Base-by-base conservation (phyloP, 768 basidiomycete genomes). In the Candolleomyces eurysporus region DNA sequence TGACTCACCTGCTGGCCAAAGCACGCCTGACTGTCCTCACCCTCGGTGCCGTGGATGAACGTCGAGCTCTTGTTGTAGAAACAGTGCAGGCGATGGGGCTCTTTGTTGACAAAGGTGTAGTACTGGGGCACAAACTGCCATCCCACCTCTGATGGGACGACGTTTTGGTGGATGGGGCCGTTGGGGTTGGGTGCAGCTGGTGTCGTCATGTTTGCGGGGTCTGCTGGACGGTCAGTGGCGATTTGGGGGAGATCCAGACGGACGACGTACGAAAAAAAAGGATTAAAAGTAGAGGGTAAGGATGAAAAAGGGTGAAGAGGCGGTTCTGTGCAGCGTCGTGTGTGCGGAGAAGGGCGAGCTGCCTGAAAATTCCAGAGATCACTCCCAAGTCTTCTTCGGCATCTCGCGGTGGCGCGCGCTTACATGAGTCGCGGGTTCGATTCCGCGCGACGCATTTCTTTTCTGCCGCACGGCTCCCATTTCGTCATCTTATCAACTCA, bases 41-140 rank as follows among this genome's bases (percentile, higher is more conserved):
- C 96, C 82, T 98, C 97, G 58, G 91, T 92, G 61, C 95, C 95
- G 76, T 98, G 97, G 75, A 92, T 90, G 78, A 98, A 96, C 66
- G 96, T 97, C 52, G 95, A 97, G 70, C 85, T 86, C 86, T 98
- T 98, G 74, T 90, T 97, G 84, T 98, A 98, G 82, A 98, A 98
- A 78, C 94, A 95, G 78, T 99, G 97, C 68, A 98, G 86, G 76
- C 94, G 91, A 78, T 91, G 82, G 70, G 96, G 96, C 64, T 95
- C 89, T 79, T 97, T 95, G 86, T 98, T 97, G 75, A 99, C 91
- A 82, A 92, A 96, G 69, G 92, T 96, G 81, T 99, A 99, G 80
- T 98, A 98, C 78, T 99, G 96, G 53, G 94, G 94, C 68, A 97
- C 95, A 80, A 98, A 98, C 78, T 98, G 95, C 94, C 95, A 98